Percentiles rank a stretch among this genome's conserved stretches.
Conservation (phyloP, 257 asterid genomes). For the Jacaranda copaia region DNA sequence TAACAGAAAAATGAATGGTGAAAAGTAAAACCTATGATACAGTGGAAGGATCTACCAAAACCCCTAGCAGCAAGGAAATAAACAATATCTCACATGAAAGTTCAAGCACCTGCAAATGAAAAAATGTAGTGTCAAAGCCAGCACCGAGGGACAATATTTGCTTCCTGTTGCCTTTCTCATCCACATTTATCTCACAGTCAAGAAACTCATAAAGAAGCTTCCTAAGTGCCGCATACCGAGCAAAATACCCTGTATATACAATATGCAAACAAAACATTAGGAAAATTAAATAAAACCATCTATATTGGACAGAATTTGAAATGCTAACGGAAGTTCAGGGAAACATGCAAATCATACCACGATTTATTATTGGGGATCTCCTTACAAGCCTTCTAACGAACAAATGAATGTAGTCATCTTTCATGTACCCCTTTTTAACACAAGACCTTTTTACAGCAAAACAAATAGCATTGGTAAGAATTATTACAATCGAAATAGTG, state of each 20-base stretch:
- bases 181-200: slow-evolving; percentile 50
- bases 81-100: slow-evolving; percentile 41
- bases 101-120: slow-evolving; percentile 85
- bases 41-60: slow-evolving; percentile 23
- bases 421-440: slow-evolving; percentile 87
- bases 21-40: slow-evolving; percentile 13
- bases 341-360: slow-evolving; percentile 58
- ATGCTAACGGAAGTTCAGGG: slow-evolving; percentile 28
- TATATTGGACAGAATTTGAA: slow-evolving; percentile 16
- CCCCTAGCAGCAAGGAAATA: slow-evolving; percentile 30
- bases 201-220: slow-evolving; percentile 88
- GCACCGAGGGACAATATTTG: slow-evolving; percentile 95
- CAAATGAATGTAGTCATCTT: slow-evolving; percentile 79
- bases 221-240: slow-evolving; percentile 88
- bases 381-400: slow-evolving; percentile 85
- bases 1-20: slow-evolving; percentile 11
- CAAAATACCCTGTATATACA: slow-evolving; percentile 76
- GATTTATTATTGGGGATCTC: slow-evolving; percentile 94
- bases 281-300: slow-evolving; percentile 19
- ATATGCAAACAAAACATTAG: slow-evolving; percentile 30
- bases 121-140: slow-evolving; percentile 94
- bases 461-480: slow-evolving; percentile 30
- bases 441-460: slow-evolving; percentile 72
- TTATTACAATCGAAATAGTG: neutral
- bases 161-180: slow-evolving; percentile 62